These are phyloP conservation scores for Epichloe sp. DNA, from an alignment of 2,329 filamentous ascomycete species.

Conservation along the genomic window DNA sequence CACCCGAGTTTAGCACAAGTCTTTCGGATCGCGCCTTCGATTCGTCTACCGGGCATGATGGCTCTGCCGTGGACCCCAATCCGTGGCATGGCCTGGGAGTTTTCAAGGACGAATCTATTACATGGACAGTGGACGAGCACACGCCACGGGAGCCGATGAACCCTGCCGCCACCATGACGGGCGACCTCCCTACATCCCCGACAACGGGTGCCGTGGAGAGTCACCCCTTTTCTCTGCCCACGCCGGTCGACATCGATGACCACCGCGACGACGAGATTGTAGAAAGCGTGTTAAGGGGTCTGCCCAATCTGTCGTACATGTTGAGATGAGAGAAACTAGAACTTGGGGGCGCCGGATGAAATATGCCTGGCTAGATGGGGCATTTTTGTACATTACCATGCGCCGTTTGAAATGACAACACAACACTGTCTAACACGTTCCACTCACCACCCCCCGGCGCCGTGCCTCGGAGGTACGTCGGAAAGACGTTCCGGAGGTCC, in stretches of 20 bases:
- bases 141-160: not conserved
- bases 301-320: conserved; percentile 35
- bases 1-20: not conserved
- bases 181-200: not conserved
- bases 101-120: not conserved
- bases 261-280: conserved; percentile 19
- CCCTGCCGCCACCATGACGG: too few species aligned
- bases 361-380: too few species aligned
- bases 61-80: not conserved
- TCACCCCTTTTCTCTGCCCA: too few species aligned
- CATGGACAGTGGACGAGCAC: not conserved
- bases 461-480: conserved; percentile 15
- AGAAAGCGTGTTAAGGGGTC: conserved; percentile 20
- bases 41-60: not conserved
- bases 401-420: too few species aligned
- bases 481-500: conserved; percentile 26
- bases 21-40: not conserved
- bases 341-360: too few species aligned
- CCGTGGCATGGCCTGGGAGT: not conserved
- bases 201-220: not conserved
- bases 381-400: too few species aligned
- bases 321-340: conserved; percentile 16
- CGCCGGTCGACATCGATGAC: not conserved
- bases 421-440: too few species aligned
- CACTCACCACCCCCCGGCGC: conserved; percentile 8